Percentiles rank a stretch among this genome's conserved stretches.
Conservation (phyloP, 805 yeast species). For the Millerago galiae region DNA sequence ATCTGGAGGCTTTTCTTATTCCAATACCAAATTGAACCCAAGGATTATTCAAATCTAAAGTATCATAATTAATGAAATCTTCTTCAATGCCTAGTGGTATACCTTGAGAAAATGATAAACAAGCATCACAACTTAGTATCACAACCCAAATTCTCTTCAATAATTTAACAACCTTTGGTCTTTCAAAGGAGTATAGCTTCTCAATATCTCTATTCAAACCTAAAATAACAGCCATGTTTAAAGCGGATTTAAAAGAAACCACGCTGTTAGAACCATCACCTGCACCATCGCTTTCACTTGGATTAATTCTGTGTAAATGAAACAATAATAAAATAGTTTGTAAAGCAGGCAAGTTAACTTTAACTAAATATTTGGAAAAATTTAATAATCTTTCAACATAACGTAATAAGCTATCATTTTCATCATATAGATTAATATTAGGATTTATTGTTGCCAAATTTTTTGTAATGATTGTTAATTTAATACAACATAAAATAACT, state of each 20-base stretch:
- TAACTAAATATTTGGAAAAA: constrained; percentile 7
- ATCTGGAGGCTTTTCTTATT: constrained; percentile 10
- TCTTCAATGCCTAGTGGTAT: constrained; percentile 19
- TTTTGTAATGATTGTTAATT: constrained; percentile 3
- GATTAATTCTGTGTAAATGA: constrained; percentile 13
- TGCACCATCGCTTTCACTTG: constrained; percentile 16
- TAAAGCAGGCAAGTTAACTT: constrained; percentile 17
- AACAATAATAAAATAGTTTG: constrained; percentile 16
- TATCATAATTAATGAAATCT: constrained; percentile 4
- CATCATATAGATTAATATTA: constrained; percentile 8
- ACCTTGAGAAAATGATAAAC: constrained; percentile 15
- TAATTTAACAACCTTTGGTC: neutral
- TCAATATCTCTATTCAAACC: constrained; percentile 22
- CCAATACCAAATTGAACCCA: constrained; percentile 5
- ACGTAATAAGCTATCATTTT: constrained; percentile 9
- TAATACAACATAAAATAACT: constrained; percentile 9
- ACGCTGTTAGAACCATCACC: constrained; percentile 16
- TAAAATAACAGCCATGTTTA: constrained; percentile 20
- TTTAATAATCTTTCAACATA: constrained; percentile 14
- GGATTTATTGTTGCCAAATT: constrained; percentile 3
- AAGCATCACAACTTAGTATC: constrained; percentile 14
- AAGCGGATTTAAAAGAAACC: constrained; percentile 12
- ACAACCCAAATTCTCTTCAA: constrained; percentile 16
- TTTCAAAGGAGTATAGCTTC: constrained; percentile 9
- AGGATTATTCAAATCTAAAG: neutral